Base-by-base conservation (phyloP, 2,329 filamentous ascomycete species). In the Diplodia seriata region DNA sequence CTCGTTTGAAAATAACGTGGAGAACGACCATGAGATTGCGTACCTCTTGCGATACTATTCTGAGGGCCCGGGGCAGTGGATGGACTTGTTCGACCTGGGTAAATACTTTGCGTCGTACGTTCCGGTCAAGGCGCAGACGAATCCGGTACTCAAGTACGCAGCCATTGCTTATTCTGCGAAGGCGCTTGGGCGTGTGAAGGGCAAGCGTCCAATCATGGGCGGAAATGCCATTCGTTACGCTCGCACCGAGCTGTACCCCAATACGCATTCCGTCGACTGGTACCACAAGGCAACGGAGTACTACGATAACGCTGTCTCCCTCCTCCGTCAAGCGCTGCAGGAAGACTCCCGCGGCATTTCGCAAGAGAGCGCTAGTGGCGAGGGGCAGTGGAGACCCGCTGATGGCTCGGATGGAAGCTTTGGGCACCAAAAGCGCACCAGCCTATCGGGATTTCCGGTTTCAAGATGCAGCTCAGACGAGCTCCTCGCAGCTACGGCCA, bases 151-250 rank as follows among this genome's bases (percentile, higher is more conserved):
- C 50, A 81, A 81, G 63, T 84, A 84, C 72, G 85, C 87, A 8
- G 85, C 86, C 9, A 86, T 87, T 69, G 86, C 87, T 26, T 87
- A 87, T 70, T 84, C 87, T 6, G 87, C 87, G 14, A 90, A 89
- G 73, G 85, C 88, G 70, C 79, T 89, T 20, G 84, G 84, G 20
- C 83, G 84, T 50, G 83, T 87, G 8, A 82, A 83, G 70, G 84
- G 84, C 2, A 77, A 76, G 36, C 87, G 86, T 70, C 81, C 84
- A 4, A 76, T 83, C 43, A 76, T 83, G 67, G 82, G 85, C 55
- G 84, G 82, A 6, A 81, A 83, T 74, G 81, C 75, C 9, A 77
- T 79, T 40, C 78, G 74, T 51, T 85, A 84, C 71, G 81, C 85
- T 14, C 80, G 80, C 2, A 86, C 85, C 78, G 85, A 88, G 72